Conservation (phyloP, 2,329 filamentous ascomycete genomes). For the Fusarium torreyae region DNA sequence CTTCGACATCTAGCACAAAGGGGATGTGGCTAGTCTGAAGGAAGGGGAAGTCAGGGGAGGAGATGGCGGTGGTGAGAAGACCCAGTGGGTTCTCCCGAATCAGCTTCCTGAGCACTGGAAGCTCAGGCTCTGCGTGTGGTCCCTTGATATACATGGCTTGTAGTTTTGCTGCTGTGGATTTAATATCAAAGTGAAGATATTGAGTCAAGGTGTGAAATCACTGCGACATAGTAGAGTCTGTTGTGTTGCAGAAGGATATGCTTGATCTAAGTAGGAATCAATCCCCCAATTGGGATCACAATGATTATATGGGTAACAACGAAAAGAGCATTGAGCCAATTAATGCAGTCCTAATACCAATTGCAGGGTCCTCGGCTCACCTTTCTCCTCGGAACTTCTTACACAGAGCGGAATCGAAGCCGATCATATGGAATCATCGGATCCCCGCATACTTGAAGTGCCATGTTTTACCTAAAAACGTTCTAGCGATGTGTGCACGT, state of each 20-base stretch:
- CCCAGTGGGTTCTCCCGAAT: slow-evolving; percentile 74
- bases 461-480: slow-evolving; percentile 24
- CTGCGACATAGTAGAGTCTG: background rate
- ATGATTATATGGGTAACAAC: background rate
- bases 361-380: background rate
- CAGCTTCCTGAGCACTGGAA: slow-evolving; percentile 67
- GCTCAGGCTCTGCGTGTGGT: slow-evolving; percentile 66
- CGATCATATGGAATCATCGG: slow-evolving; percentile 31
- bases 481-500: slow-evolving; percentile 23
- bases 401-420: background rate
- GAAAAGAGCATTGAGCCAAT: slow-evolving; percentile 8
- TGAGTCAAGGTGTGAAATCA: background rate
- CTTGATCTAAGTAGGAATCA: background rate
- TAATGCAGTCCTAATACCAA: background rate
- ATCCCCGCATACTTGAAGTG: slow-evolving; percentile 7
- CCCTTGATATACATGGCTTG: slow-evolving; percentile 70
- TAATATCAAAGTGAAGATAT: background rate
- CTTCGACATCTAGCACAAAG: slow-evolving; percentile 68
- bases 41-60: slow-evolving; percentile 62
- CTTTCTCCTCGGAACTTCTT: slow-evolving; percentile 17
- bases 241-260: background rate
- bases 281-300: background rate
- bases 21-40: slow-evolving; percentile 75
- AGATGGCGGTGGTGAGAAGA: slow-evolving; percentile 73
- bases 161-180: background rate